A percentile compares a stretch with the other conserved stretches of the same genome.
Conservation (phyloP, 1,284 basidiomycete genomes). For the Uromyces viciae-fabae region DNA sequence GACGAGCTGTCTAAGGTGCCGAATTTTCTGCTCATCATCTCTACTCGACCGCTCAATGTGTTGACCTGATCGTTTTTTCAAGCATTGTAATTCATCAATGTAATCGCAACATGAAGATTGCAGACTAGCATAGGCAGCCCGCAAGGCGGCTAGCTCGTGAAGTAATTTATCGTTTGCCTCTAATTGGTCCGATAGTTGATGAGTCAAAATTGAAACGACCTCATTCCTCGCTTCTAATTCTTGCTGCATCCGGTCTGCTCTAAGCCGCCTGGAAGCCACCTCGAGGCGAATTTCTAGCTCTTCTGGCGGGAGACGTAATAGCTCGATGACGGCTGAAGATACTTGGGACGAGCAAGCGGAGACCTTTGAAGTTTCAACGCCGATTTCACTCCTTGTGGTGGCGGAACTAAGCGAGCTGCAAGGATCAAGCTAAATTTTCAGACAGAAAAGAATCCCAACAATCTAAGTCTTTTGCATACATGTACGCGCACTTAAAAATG, state of each 20-base stretch:
- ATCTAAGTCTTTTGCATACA: no score
- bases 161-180: slow-evolving; percentile 41
- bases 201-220: slow-evolving; percentile 28
- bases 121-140: slow-evolving; percentile 32
- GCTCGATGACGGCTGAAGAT: not conserved
- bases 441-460: not conserved
- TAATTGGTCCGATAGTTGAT: slow-evolving; percentile 32
- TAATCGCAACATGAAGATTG: slow-evolving; percentile 14
- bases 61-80: not conserved
- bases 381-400: not conserved
- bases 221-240: slow-evolving; percentile 41
- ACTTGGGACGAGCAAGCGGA: slow-evolving; percentile 5
- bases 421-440: not conserved
- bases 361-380: no score
- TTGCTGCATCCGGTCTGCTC: slow-evolving; percentile 17
- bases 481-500: not conserved
- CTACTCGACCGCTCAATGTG: slow-evolving; percentile 3
- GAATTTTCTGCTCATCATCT: slow-evolving; percentile 9
- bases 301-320: slow-evolving; percentile 11
- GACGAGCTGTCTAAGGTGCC: slow-evolving; percentile 17
- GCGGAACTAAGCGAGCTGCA: not conserved
- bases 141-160: slow-evolving; percentile 26
- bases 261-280: slow-evolving; percentile 22
- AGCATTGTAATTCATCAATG: slow-evolving; percentile 30
- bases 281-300: slow-evolving; percentile 17